Percentiles rank a stretch among this genome's conserved stretches.
Evolutionary conservation across 495 filamentous ascomycete genomes (phyloP).

Genomic region (Penicillium psychrofluorescens): DNA sequence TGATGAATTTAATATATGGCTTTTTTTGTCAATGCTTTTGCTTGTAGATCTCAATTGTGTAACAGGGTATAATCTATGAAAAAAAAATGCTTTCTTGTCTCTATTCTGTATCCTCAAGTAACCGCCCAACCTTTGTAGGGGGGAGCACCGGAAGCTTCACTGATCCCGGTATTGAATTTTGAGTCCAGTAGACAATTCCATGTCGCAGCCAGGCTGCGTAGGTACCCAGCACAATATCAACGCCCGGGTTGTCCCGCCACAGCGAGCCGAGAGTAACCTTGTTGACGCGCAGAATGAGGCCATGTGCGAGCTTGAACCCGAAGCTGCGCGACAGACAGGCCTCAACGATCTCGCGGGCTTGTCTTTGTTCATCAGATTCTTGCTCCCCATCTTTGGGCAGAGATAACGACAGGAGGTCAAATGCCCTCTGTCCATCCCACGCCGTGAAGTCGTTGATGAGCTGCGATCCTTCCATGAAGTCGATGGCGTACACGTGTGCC

Average conservation of each 20-base stretch:
- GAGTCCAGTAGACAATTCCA: slow-evolving; percentile 12
- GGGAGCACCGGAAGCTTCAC: not conserved
- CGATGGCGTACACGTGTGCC: slow-evolving; percentile 39
- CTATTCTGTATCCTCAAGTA: not conserved
- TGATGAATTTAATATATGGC: not conserved
- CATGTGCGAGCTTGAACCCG: slow-evolving; percentile 48
- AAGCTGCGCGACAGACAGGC: slow-evolving; percentile 38
- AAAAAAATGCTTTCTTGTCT: not conserved
- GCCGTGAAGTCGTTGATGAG: slow-evolving; percentile 42
- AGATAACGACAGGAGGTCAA: slow-evolving; percentile 41
- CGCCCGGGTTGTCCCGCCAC: slow-evolving; percentile 14
- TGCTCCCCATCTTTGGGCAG: slow-evolving; percentile 35
- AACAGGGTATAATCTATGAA: not conserved
- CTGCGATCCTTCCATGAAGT: slow-evolving; percentile 44
- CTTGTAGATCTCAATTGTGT: no score
- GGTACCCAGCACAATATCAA: slow-evolving; percentile 14
- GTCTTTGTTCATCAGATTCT: slow-evolving; percentile 41
- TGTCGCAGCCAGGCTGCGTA: slow-evolving; percentile 18
- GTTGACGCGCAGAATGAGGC: slow-evolving; percentile 37
- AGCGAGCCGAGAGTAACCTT: slow-evolving; percentile 13
- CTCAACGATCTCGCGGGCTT: slow-evolving; percentile 43
- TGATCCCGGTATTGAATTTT: slow-evolving; percentile 1
- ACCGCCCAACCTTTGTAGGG: not conserved
- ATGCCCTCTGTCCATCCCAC: slow-evolving; percentile 42
- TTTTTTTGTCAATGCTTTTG: not conserved